Evolutionary conservation across 495 filamentous ascomycete species (phyloP), one percentile per base, ranked within the genome.

Genomic region (Bacidia rubella): DNA sequence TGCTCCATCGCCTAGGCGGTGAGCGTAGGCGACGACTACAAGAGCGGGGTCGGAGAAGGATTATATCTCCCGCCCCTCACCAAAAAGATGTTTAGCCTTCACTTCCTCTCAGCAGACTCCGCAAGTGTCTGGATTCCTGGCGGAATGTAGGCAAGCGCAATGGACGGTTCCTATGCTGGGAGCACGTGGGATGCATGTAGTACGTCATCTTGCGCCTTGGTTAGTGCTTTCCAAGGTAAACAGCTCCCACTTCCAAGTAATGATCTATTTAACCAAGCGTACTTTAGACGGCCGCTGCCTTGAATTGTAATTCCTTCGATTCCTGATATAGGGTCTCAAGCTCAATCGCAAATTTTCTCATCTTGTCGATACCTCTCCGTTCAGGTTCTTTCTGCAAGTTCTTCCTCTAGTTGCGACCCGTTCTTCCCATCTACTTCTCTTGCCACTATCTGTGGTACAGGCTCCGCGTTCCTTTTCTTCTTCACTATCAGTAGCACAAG

Each of bases 221-320:
- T 11, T 50, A 11, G 41, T 22, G 12, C n/a, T 44, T 50, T 50
- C 47, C 47, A 50, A 38, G 26, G 47, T 50, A 50, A 38, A 35
- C 27, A 50, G 44, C 29, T 50, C n/a, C 26, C 10, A 17, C 21
- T 50, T 50, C 25, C 47, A 50, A 15, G 47, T 1, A 32, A 35
- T n/a, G 4, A 50, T 23, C n/a, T 11, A 50, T 26, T 35, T 5
- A 5, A 35, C 29, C 29, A 35, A 35, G 29, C 15, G 7, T 35
- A 35, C 15, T 35, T 35, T 5, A 35, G 29, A 35, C 29, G 5
- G 29, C 5, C 29, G 15, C 15, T 35, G 29, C 29, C 29, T 35
- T 35, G 29, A 35, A 35, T 35, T 35, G 29, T 15, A 35, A n/a
- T n/a, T n/a, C n/a, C n/a, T n/a, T n/a, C n/a, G n/a, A n/a, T n/a